Evolutionary conservation across 192 early-diverging fungal genomes (phyloP), one percentile per base, ranked within the genome.

Genomic region (Umbelopsis isabellina): DNA sequence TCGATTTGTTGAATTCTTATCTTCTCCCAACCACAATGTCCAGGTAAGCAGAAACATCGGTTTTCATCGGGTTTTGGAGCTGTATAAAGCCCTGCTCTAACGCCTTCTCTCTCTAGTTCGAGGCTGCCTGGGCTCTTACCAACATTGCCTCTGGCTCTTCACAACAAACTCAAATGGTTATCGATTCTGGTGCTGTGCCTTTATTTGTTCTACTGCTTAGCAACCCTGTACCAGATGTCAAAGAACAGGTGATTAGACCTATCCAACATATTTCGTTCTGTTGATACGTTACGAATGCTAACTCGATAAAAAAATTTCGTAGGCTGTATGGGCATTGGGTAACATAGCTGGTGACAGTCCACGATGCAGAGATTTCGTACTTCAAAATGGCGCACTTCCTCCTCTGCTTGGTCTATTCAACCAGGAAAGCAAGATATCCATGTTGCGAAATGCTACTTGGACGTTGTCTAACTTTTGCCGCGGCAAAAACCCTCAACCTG

Each of bases 381-480:
- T 85, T n/a, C 64, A 77, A 11, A 30, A 72, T 18, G 69, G 73
- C 15, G 73, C 73, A 23, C 50, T 85, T 6, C 18, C n/a, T 2
- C 72, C 79, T 27, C 69, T 86, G 16, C 52, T 76, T 12, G 27
- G 65, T 23, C 74, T 82, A 10, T 49, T 82, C 12, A 48, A 71
- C 65, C 72, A 77, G 30, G 50, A 80, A 25, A 33, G 70, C 46
- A 76, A 79, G 25, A 23, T 74, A 22, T 86, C 91, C 15, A 92
- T 93, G 91, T 73, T 88, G 16, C 79, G 89, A 66, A 93, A 93
- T 72, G 88, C 90, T 3, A 91, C 92, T 16, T 93, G 92, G 89
- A 90, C 91, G n/a, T 74, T 93, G 15, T 89, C 85, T 27, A 93
- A 93, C 82, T 83, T 93, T 55, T 93, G 91, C 78, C 79, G 92